These are phyloP conservation scores for Lycium barbarum DNA, from an alignment of 257 asterid genomes.

Conservation along the genomic window DNA sequence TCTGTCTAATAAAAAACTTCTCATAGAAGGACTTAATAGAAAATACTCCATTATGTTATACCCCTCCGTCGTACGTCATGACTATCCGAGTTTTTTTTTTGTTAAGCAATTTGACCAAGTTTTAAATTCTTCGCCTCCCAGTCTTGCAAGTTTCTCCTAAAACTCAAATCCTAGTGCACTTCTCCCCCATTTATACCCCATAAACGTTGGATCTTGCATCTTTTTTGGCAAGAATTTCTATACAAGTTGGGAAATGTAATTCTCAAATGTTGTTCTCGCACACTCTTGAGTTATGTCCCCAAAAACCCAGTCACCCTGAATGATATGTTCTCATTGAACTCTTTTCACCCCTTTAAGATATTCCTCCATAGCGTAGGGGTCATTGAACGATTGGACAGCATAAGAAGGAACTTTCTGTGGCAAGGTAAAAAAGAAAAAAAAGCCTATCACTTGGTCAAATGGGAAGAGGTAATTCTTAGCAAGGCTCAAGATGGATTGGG, in stretches of 20 bases:
- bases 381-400: too few relatives aligned
- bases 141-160: background rate
- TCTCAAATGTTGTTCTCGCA: background rate
- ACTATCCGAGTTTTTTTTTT: background rate
- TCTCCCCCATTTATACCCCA: background rate
- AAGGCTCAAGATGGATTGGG: too few relatives aligned
- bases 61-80: background rate
- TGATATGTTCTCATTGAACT: background rate
- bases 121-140: background rate
- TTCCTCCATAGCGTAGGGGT: background rate
- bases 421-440: too few relatives aligned
- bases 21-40: background rate
- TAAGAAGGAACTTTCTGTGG: too few relatives aligned
- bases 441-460: too few relatives aligned
- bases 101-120: background rate
- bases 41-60: background rate
- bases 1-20: background rate
- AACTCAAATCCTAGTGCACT: constrained; percentile 1
- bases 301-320: background rate
- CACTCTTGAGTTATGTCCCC: background rate
- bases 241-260: background rate
- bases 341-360: background rate
- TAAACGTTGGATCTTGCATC: background rate
- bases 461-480: too few relatives aligned
- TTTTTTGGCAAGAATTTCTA: background rate